A percentile compares a stretch with the other conserved stretches of the same genome.
These are phyloP conservation scores for Gynochthodes officinalis DNA, from an alignment of 257 asterid genomes.

Conservation along the genomic window DNA sequence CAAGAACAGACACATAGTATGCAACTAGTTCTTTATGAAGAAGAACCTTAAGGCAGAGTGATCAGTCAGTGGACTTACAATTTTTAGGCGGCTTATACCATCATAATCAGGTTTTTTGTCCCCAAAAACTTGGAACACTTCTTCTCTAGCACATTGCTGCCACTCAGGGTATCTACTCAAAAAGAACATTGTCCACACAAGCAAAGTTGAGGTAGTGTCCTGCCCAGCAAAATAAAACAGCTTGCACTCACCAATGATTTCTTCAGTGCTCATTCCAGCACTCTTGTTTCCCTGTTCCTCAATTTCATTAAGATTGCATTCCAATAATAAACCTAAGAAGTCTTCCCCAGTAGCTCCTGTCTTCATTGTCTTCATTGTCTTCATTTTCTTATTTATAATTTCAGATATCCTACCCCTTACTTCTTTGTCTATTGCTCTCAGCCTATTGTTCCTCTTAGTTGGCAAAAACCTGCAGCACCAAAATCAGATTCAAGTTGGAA, in stretches of 20 bases:
- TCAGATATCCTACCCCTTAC: constrained; percentile 21
- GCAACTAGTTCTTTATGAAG: not conserved
- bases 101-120: constrained; percentile 35
- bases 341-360: constrained; percentile 26
- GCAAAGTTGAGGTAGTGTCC: constrained; percentile 38
- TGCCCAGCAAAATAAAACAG: constrained; percentile 47
- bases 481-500: not conserved
- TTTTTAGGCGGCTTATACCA: constrained; percentile 45
- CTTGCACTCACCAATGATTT: constrained; percentile 54
- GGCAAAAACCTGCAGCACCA: constrained; percentile 30
- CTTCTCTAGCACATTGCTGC: constrained; percentile 52
- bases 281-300: constrained; percentile 25
- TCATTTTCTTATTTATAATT: constrained; percentile 26
- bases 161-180: constrained; percentile 39
- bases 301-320: constrained; percentile 32
- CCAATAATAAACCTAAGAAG: constrained; percentile 33
- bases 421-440: constrained; percentile 36
- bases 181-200: constrained; percentile 47
- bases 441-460: constrained; percentile 42
- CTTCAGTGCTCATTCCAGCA: constrained; percentile 43
- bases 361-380: constrained; percentile 23
- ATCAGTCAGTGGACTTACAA: constrained; percentile 29
- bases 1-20: too few species aligned
- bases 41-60: not conserved
- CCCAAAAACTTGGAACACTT: constrained; percentile 34